Base-by-base conservation (phyloP, 768 basidiomycete genomes). In the Postia placenta region DNA sequence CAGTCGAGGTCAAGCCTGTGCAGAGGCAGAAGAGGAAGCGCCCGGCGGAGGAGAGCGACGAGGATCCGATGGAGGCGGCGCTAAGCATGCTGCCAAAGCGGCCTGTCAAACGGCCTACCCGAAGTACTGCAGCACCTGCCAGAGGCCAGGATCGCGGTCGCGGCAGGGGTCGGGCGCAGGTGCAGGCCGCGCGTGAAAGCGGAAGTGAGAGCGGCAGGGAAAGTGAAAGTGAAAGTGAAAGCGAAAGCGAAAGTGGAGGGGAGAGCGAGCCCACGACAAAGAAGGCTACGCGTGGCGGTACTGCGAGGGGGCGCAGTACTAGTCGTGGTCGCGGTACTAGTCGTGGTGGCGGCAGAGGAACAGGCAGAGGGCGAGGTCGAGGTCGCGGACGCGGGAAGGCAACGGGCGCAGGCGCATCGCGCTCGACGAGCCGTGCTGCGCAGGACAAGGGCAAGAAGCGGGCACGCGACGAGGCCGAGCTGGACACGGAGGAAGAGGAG, bases 401-500 rank as follows among this genome's bases (percentile, higher is more conserved):
- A 1, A 5, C 50, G 11, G 42, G 48, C 2, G 42, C 41, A 3
- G 30, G 41, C 17, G 26, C 49, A 7, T 50, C 51, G 27, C 52
- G 56, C 12, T 51, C 45, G 5, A 35, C 39, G 28, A 47, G 53
- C 23, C 30, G 48, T 15, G 30, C 44, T 20, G 48, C 25, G 48
- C 46, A 47, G 35, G 56, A 39, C 11, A 54, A 47, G 26, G 52
- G 51, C 5, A 58, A 58, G 44, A 51, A 48, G 17, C 54, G 48
- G 24, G 52, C 51, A 7, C 27, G 50, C 22, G 48, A 49, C 38
- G 42, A 41, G 15, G 45, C 44, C 38, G 56, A 56, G 17, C 23
- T 55, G 2, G 57, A 56, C 17, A 45, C 37, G 2, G 59, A 56
- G 1, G 56, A 61, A 42, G 58, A 63, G 25, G 62, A 56, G 49